Conservation (phyloP, 495 filamentous ascomycete species). For the Penicillium angulare region DNA sequence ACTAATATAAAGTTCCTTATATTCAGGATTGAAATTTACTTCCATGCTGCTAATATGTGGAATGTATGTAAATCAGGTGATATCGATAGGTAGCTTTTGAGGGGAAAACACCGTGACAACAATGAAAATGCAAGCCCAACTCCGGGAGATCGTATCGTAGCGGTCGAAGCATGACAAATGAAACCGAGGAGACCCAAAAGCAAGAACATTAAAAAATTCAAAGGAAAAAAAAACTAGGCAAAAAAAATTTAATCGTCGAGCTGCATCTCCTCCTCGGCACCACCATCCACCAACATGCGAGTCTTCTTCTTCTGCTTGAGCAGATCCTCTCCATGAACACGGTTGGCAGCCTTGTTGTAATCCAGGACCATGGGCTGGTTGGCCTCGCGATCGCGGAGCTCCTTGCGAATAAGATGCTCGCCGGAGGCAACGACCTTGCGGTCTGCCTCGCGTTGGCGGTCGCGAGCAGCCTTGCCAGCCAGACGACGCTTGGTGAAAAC, state of each 20-base stretch:
- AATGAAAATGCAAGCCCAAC: conserved; percentile 32
- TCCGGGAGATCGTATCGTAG: conserved; percentile 32
- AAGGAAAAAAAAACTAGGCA: neutral
- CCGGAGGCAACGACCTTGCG: conserved; percentile 87
- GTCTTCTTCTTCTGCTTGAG: conserved; percentile 58
- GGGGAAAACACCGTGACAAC: conserved; percentile 23
- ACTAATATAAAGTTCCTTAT: neutral
- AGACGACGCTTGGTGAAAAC: conserved; percentile 90
- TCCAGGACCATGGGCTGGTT: conserved; percentile 40
- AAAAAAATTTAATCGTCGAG: conserved; percentile 51
- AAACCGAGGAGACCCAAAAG: conserved; percentile 8
- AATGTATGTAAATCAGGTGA: conserved; percentile 26
- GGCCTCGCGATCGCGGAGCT: conserved; percentile 46
- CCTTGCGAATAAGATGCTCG: conserved; percentile 68
- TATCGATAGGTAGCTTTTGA: conserved; percentile 31
- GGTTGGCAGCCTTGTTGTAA: conserved; percentile 34
- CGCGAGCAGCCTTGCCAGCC: conserved; percentile 80
- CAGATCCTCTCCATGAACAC: conserved; percentile 53
- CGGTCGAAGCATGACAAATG: conserved; percentile 23
- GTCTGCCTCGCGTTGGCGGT: conserved; percentile 65
- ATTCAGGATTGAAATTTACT: neutral
- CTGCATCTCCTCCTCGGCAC: conserved; percentile 68
- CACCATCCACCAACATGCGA: conserved; percentile 63
- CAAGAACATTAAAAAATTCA: conserved; percentile 3
- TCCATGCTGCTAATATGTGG: conserved; percentile 15